Evolutionary conservation across 1,284 basidiomycete species (phyloP).

Genomic region (Sphaerobolus stellatus): DNA sequence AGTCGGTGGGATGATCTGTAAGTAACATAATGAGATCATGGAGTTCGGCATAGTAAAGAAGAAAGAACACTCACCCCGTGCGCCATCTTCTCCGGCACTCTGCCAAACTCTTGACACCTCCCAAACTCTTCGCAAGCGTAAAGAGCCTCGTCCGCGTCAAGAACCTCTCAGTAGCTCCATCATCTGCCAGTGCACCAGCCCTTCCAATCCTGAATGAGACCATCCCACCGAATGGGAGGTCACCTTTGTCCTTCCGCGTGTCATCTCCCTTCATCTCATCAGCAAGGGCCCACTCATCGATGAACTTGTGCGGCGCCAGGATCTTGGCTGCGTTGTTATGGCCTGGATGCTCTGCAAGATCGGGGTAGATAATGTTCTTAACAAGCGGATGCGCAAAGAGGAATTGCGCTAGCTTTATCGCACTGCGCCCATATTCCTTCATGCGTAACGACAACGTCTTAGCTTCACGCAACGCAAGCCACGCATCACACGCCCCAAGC

Average conservation of each 20-base stretch:
- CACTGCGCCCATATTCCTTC: slow-evolving; percentile 85
- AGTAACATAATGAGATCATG: too few species aligned
- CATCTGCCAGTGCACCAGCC: too few species aligned
- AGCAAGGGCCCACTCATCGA: too few species aligned
- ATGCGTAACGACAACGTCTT: slow-evolving; percentile 91
- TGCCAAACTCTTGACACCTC: slow-evolving; percentile 89
- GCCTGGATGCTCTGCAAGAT: slow-evolving; percentile 61
- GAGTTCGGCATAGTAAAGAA: too few species aligned
- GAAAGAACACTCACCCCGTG: too few species aligned
- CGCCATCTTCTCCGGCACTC: slow-evolving; percentile 88
- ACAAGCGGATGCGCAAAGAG: slow-evolving; percentile 60
- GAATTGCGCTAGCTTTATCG: slow-evolving; percentile 71
- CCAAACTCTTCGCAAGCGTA: slow-evolving; percentile 85
- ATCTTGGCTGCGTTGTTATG: too few species aligned
- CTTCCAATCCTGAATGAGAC: slow-evolving; percentile 73
- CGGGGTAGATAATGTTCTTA: slow-evolving; percentile 85
- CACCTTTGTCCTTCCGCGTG: slow-evolving; percentile 34
- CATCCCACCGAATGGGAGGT: slow-evolving; percentile 88
- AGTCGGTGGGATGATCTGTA: too few species aligned
- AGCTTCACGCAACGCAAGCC: slow-evolving; percentile 87
- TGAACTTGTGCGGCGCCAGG: too few species aligned
- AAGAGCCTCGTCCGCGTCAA: slow-evolving; percentile 71
- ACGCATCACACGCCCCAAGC: slow-evolving; percentile 86
- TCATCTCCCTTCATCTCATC: too few species aligned
- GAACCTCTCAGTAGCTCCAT: slow-evolving; percentile 75